Evolutionary conservation across 1,284 basidiomycete genomes (phyloP), one percentile per base, ranked within the genome.

Genomic region (Gymnopus androsaceus): DNA sequence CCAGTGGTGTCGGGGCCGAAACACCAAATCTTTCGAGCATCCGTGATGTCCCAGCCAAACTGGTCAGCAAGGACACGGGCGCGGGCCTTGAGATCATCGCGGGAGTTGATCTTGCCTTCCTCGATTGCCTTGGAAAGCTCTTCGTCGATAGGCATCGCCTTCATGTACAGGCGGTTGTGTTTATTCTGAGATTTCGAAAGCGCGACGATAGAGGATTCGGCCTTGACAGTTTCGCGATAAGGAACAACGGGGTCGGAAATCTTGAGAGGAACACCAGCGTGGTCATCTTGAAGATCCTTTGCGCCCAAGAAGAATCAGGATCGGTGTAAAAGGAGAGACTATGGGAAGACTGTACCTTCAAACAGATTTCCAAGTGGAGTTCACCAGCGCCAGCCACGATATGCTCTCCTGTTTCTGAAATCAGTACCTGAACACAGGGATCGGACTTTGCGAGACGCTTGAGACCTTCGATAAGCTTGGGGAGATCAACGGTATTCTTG

Each of bases 111-210:
- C 71, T 85, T 87, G 70, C 96, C 96, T 61, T 67, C 69, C 77
- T 99, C 96, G 69, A 99, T 98, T 63, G 94, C 95, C 69, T 85
- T 84, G 64, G 94, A 88, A 59, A 99, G 86, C 74, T 98, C 95
- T 72, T 99, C 97, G 34, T 92, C 94, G 61, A 99, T 75, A 50
- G 97, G 97, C 78, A 88, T 66, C 44, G 97, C 96, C 83, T 94
- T 95, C 64, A 90, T 86, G 75, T 90, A 99, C 61, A 99, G 83
- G 83, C 97, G 93, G 76, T 99, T 99, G 88, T 99, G 97, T 87
- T 99, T 99, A 86, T 99, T 99, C 81, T 98, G 97, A 51, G 97
- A 99, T 78, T 99, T 99, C 65, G 97, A 98, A 54, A 99, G 83
- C 38, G 97, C 97, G 63, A 93, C 88, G 70, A 99, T 98, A 58